Base-by-base conservation (phyloP, 352 stramenopile genomes). In the Phytophthora syringae region DNA sequence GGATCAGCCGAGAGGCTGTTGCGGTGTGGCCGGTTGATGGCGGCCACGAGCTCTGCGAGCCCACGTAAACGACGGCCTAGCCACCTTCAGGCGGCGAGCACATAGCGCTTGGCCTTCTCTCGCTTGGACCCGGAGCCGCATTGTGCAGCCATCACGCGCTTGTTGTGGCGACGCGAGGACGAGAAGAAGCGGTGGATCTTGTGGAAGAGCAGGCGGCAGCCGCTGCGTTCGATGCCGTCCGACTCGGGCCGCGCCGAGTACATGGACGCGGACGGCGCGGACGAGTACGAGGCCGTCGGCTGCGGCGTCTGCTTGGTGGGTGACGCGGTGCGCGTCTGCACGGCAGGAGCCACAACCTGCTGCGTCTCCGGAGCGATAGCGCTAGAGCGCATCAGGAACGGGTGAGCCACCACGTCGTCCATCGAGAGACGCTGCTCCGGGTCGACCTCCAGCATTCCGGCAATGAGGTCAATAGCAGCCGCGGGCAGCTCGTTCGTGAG, bases 361-460 rank as follows among this genome's bases (percentile, higher is more conserved):
- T 75, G 63, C 15, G 52, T 37, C n/a, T n/a, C n/a, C 11, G 50
- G 45, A 5, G 40, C 49, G 28, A 68, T 64, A 15, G 56, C 27
- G 52, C 56, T 70, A 50, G 66, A 61, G 18, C 56, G 47, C 47
- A 62, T 39, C 34, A 94, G 43, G 66, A 92, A 93, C 55, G 84
- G 60, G 64, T 94, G 86, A 12, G 64, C 42, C 20, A 91, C 71
- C 43, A 94, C 82, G 47, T 79, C 49, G 40, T 78, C 67, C 57
- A 92, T 90, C n/a, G 73, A 77, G 39, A 88, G 62, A 20, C 84
- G 84, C 47, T 73, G 67, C 18, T 73, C 62, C 24, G 82, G 60
- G 67, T 93, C 81, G 10, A 85, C 79, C 37, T 88, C 58, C 3
- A 93, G 62, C 84, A 93, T 91, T 2, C 64, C 68, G 5, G 80